Percentiles rank a stretch among this genome's conserved stretches.
Evolutionary conservation across 2,329 filamentous ascomycete genomes (phyloP).

Genomic region (Diaporthe citriasiana): DNA sequence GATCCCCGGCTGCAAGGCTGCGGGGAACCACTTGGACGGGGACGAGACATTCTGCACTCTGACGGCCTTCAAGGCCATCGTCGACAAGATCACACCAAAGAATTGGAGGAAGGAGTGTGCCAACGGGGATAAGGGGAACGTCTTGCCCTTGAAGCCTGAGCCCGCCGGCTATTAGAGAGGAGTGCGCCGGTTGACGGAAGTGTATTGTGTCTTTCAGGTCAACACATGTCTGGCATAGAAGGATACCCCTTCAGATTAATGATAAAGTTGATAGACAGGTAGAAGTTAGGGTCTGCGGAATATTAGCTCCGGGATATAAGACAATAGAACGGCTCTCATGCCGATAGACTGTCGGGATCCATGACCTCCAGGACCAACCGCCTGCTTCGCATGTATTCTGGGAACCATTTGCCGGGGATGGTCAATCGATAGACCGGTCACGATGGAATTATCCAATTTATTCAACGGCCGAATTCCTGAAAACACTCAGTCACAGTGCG

Average conservation of each 20-base stretch:
- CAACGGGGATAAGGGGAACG: conserved; percentile 57
- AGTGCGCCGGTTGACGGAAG: too few relatives aligned
- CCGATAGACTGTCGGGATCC: not conserved
- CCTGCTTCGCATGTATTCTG: not conserved
- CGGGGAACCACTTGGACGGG: conserved; percentile 86
- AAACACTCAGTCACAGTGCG: not conserved
- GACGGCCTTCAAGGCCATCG: conserved; percentile 91
- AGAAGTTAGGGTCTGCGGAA: not conserved
- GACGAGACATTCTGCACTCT: conserved; percentile 93
- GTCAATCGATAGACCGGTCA: not conserved
- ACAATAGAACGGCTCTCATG: not conserved
- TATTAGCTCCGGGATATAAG: not conserved
- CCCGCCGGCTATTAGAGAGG: conserved; percentile 62
- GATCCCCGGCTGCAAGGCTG: conserved; percentile 83
- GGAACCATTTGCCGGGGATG: too few relatives aligned
- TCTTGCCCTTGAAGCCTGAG: conserved; percentile 64
- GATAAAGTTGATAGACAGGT: conserved; percentile 5
- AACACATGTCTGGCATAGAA: not conserved
- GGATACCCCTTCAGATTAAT: conserved; percentile 5
- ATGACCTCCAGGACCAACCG: not conserved
- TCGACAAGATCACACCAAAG: conserved; percentile 88
- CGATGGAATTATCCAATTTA: not conserved
- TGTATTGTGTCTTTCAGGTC: not conserved
- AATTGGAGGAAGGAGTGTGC: conserved; percentile 77
- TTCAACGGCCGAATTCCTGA: not conserved